Evolutionary conservation across 1,139 yeast genomes (phyloP), one percentile per base, ranked within the genome.

Genomic region (Scheffersomyces titani): DNA sequence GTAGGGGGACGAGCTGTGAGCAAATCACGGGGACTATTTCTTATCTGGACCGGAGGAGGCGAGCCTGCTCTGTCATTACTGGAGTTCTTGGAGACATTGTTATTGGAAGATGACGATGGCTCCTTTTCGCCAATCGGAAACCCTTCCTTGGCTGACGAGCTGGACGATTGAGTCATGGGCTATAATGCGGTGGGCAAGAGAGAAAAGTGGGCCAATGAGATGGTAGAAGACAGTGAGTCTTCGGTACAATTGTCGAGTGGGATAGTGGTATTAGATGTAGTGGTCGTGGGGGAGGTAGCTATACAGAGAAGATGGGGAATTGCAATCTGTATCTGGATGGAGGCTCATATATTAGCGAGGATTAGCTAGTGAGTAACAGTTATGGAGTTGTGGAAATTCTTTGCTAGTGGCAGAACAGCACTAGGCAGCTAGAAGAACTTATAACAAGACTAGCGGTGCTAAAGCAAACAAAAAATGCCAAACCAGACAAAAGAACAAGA

Each of bases 1-100:
- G 70, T 62, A 5, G 82, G 82, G 2, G 83, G 74, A 21, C 53
- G 59, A 7, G 79, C 66, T 7, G 54, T 59, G 20, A 66, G 50
- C 50, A 75, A 66, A 57, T 75, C 78, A 16, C 40, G 40, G 40
- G 40, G 40, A 11, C 40, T 11, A 16, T 16, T 30, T 9, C 40
- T 30, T 6, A 4, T 30, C 50, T 54, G 57, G 13, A 55, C 59
- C 24, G 49, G 49, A 13, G 49, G 49, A 46, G 49, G 49, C 5
- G 49, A 20, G 20, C 21, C 21, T 13, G 6, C 24, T 22, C 19
- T 46, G 40, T 36, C 48, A 13, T 52, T 49, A 19, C 49, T 51
- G 46, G 48, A 30, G 21, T 47, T 18, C 40, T 57, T 57, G 49
- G 54, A 24, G 50, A 30, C 47, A 45, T 40, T 40, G 55, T 51